Evolutionary conservation across 441 rosid species (phyloP).

Genomic region (Gossypium armourianum): DNA sequence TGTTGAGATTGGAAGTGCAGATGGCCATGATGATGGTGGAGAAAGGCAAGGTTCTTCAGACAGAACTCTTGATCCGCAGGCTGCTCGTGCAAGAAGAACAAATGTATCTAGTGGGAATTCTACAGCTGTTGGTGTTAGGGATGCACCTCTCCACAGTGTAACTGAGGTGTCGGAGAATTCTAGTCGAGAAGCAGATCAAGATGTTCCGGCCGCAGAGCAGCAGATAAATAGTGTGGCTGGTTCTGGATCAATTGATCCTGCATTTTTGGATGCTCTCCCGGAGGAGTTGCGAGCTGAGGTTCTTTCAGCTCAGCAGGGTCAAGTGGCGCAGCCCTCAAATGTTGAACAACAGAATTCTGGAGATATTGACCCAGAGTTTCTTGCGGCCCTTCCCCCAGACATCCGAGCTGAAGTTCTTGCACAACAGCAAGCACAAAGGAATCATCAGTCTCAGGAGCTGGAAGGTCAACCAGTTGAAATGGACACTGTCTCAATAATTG

Average conservation of each 20-base stretch:
- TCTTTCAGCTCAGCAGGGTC: constrained; percentile 84
- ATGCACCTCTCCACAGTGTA: constrained; percentile 74
- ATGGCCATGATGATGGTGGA: constrained; percentile 95
- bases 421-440: constrained; percentile 91
- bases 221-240: constrained; percentile 47
- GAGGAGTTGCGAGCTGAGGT: constrained; percentile 97
- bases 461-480: constrained; percentile 99
- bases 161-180: constrained; percentile 93
- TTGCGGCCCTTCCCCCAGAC: constrained; percentile 98
- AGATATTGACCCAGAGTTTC: constrained; percentile 94
- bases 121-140: constrained; percentile 51
- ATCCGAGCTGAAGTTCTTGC: constrained; percentile 90
- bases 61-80: constrained; percentile 47
- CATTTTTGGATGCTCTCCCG: constrained; percentile 95
- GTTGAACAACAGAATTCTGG: constrained; percentile 59
- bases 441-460: constrained; percentile 87
- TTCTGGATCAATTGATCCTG: constrained; percentile 86
- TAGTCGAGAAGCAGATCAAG: constrained; percentile 79
- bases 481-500: constrained; percentile 96
- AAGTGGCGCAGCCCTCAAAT: constrained; percentile 65
- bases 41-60: constrained; percentile 82
- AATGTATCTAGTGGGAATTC: constrained; percentile 49
- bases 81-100: constrained; percentile 57
- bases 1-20: constrained; percentile 98
- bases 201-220: constrained; percentile 53